These are phyloP conservation scores for Amylostereum areolatum DNA, from an alignment of 1,284 basidiomycete genomes.

Conservation along the genomic window DNA sequence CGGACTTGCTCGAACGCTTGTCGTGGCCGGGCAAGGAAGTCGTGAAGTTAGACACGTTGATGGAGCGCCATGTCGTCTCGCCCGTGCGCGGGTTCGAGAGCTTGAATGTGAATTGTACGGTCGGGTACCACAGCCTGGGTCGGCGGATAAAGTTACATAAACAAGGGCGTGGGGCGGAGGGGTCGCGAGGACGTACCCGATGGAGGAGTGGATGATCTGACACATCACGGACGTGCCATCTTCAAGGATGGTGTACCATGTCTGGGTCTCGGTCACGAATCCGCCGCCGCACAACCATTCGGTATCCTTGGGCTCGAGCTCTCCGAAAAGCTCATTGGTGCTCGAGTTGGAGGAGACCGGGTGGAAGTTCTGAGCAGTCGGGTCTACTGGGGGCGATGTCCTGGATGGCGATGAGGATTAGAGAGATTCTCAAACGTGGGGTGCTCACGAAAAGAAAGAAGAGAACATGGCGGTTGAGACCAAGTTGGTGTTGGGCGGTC, in stretches of 20 bases:
- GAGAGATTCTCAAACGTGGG: constrained; percentile 5
- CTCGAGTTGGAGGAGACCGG: constrained; percentile 57
- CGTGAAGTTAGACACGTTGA: constrained; percentile 84
- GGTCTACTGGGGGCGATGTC: constrained; percentile 48
- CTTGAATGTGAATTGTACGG: constrained; percentile 95
- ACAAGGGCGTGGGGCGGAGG: constrained; percentile 5
- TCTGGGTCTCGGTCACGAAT: constrained; percentile 91
- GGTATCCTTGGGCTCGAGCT: constrained; percentile 66
- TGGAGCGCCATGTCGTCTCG: constrained; percentile 81
- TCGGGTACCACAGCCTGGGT: constrained; percentile 83
- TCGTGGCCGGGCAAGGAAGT: constrained; percentile 70
- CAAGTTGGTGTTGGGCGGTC: too few relatives aligned
- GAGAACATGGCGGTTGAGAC: constrained; percentile 50
- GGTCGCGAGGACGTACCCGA: constrained; percentile 65
- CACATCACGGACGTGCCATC: constrained; percentile 83
- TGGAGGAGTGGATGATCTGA: constrained; percentile 93
- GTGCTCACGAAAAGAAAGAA: constrained; percentile 64
- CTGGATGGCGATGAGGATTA: constrained; percentile 26
- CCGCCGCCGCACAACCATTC: constrained; percentile 84
- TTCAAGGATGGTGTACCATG: constrained; percentile 79
- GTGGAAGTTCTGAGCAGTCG: constrained; percentile 71
- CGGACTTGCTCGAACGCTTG: constrained; percentile 86
- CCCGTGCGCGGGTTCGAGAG: constrained; percentile 79
- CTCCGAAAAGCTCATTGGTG: constrained; percentile 61
- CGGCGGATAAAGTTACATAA: constrained; percentile 3